Base-by-base conservation (phyloP, 768 basidiomycete species). In the Mycena venus region DNA sequence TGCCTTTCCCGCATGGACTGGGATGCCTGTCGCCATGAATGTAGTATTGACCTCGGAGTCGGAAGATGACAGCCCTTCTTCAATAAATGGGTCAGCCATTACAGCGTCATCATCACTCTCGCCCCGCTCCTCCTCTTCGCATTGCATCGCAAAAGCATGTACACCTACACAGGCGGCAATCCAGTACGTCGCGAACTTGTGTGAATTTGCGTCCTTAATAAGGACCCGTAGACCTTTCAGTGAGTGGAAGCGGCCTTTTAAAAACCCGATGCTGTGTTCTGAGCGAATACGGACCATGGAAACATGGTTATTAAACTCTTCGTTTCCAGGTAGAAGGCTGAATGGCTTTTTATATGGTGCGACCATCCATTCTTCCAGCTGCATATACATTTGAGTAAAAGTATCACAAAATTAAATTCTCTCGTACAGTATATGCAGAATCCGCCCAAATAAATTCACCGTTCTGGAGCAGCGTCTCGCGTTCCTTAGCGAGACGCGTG, bases 181-280 rank as follows among this genome's bases (percentile, higher is more conserved):
- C 82, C 82, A 83, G 32, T 79, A 75, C 21, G 77, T 78, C 19
- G 63, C 62, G 31, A 47, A 62, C 21, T 44, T 62, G 38, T 62
- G 60, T n/a, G 63, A 36, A 0, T 29, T 31, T 15, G 69, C 73
- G 70, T 76, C 63, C 4, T 68, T 40, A 71, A 82, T 82, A 6
- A 34, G n/a, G 14, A 79, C 55, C 0, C 75, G 78, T 0, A 82
- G 70, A 15, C 77, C 70, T 36, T 77, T 78, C 4, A 82, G 58
- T 0, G 76, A 80, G 19, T 77, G 76, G 17, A 65, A 81, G 14
- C 78, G 75, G 1, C 83, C 83, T 62, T 84, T 84, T 21, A 83
- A 73, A 49, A 67, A 81, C 3, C 83, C 82, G 31, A 83, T 79
- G n/a, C 78, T 73, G 71, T 83, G 82, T 36, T 84, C 83, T 5